Base-by-base conservation (phyloP, 1,284 basidiomycete species). In the Sporisorium sorghi region DNA sequence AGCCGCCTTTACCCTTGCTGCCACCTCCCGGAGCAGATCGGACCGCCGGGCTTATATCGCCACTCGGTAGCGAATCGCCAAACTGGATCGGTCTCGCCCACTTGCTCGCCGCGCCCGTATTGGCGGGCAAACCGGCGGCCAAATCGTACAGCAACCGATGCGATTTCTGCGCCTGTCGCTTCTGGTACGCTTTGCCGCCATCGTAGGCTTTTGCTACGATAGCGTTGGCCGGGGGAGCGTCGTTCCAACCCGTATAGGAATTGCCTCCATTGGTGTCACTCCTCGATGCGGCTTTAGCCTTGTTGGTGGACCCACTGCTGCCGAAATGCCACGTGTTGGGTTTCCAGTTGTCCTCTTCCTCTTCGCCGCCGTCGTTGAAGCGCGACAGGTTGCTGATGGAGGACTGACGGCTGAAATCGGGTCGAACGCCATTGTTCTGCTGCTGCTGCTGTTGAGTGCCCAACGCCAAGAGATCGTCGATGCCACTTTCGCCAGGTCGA, bases 41-140 rank as follows among this genome's bases (percentile, higher is more conserved):
- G 15, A 5, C 24, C 23, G 47, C 28, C 33, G 33, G 14, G 33
- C 35, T 24, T 12, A 9, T 23, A 33, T 14, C 57, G 14, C 24
- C 21, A 28, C 51, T 39, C 1, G 73, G 49, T 17, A 79, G 82
- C 26, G 82, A 64, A 46, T 81, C 82, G 17, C 69, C 73, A 61
- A 71, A 74, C 35, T 77, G 66, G 32, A 84, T 84, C 0, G 82
- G 82, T 6, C 81, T 63, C 6, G 78, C 76, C 82, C 82, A 84
- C 48, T 83, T 78, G 46, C 73, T 68, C 7, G 82, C 82, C 0
- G 80, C 74, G 14, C 82, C 82, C 0, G 80, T 32, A 48, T 84
- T 84, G 9, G 81, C 62, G 0, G 76, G 73, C 30, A 82, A 52
- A 2, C 81, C 80, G 3, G 75, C 80, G 1, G 77, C 76, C 12